Evolutionary conservation across 2,329 filamentous ascomycete species (phyloP).

Genomic region (Beauveria australis): DNA sequence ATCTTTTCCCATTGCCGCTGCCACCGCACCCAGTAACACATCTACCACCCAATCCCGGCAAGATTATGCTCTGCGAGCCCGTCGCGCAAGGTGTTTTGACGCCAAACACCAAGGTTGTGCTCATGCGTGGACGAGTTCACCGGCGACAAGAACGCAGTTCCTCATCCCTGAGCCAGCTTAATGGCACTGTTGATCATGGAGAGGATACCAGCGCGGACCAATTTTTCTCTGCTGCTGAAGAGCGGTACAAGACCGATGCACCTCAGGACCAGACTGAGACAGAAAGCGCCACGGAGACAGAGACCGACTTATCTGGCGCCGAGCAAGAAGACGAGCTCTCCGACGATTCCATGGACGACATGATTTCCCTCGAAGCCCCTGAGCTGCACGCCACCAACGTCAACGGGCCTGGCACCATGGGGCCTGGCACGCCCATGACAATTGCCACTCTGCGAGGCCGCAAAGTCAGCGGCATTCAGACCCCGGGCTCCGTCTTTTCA

Average conservation of each 20-base stretch:
- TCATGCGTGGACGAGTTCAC: constrained; percentile 57
- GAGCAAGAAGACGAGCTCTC: constrained; percentile 70
- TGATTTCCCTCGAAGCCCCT: constrained; percentile 82
- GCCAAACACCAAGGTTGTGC: constrained; percentile 72
- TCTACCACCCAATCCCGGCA: constrained; percentile 72
- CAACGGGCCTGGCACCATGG: constrained; percentile 71
- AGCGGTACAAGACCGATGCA: constrained; percentile 53
- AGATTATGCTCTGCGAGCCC: constrained; percentile 87
- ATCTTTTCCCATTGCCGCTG: constrained; percentile 69
- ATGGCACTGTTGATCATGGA: constrained; percentile 53
- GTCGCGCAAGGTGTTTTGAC: constrained; percentile 79
- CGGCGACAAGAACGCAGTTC: constrained; percentile 42
- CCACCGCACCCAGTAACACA: constrained; percentile 82
- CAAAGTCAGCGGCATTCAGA: constrained; percentile 63
- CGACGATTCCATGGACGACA: constrained; percentile 85
- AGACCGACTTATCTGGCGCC: constrained; percentile 52
- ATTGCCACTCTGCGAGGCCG: constrained; percentile 50
- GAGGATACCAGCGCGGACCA: constrained; percentile 84
- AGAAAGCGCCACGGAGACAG: constrained; percentile 52
- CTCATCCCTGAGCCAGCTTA: constrained; percentile 41
- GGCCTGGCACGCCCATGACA: constrained; percentile 73
- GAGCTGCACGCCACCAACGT: constrained; percentile 68
- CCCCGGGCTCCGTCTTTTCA: constrained; percentile 83
- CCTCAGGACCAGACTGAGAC: constrained; percentile 45
- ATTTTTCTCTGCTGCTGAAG: constrained; percentile 88